A percentile compares a stretch with the other conserved stretches of the same genome.
These are phyloP conservation scores for Dimargaris xerosporica DNA, from an alignment of 192 early-diverging fungal genomes.

Conservation along the genomic window DNA sequence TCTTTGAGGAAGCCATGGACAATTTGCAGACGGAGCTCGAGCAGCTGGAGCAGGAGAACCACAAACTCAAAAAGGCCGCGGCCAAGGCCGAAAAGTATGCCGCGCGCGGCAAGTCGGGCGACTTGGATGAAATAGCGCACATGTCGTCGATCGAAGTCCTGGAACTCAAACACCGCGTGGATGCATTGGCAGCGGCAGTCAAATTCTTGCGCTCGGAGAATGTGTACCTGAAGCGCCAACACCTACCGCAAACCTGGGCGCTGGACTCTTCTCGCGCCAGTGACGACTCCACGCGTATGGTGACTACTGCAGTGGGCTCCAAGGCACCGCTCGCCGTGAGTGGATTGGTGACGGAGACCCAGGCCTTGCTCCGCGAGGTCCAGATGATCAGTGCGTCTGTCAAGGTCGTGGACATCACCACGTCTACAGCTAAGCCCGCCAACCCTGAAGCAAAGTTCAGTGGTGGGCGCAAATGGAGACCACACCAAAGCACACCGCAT, in stretches of 20 bases:
- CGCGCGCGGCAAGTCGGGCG: slow-evolving; percentile 7
- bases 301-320: not conserved
- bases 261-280: not conserved
- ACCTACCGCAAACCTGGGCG: not conserved
- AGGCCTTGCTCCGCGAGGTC: not conserved
- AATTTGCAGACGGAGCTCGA: slow-evolving; percentile 54
- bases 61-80: slow-evolving; percentile 26
- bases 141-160: slow-evolving; percentile 9
- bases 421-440: not conserved
- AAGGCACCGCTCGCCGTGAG: not conserved
- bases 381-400: slow-evolving; percentile 6
- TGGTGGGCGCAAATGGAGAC: slow-evolving; percentile 2
- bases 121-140: slow-evolving; percentile 3
- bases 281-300: not conserved
- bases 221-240: slow-evolving; percentile 6
- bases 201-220: slow-evolving; percentile 3
- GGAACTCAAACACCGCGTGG: slow-evolving; percentile 11
- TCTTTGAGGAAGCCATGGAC: slow-evolving; percentile 59
- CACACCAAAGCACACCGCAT: not conserved
- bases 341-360: not conserved
- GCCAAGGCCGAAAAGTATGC: slow-evolving; percentile 4
- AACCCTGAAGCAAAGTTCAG: not conserved
- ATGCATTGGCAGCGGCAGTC: slow-evolving; percentile 6
- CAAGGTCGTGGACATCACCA: slow-evolving; percentile 1
- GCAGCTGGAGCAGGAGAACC: slow-evolving; percentile 47